phyloP scores from a whole-genome alignment of 2,329 filamentous ascomycete genomes.

The Microdochium trichocladiopsis region DNA sequence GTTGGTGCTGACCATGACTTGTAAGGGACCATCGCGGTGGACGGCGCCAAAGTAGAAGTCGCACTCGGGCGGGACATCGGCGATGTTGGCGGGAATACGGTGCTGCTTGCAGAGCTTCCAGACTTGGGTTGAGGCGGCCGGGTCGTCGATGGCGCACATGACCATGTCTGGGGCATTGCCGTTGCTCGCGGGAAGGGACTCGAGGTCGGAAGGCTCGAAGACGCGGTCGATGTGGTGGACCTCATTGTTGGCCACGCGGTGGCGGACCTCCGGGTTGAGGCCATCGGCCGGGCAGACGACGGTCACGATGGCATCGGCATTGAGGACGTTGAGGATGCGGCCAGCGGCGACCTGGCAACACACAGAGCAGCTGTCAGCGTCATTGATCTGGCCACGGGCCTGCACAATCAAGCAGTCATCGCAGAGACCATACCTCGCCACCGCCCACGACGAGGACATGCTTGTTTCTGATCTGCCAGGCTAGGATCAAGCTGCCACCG shows the following conservation, averaged over 20 bases:
- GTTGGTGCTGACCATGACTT: conserved; percentile 99
- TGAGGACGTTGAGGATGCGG: conserved; percentile 87
- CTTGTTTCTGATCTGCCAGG: conserved; percentile 91
- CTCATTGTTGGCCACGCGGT: conserved; percentile 68
- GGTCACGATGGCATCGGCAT: conserved; percentile 86
- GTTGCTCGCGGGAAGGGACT: conserved; percentile 37
- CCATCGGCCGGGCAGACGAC: conserved; percentile 75
- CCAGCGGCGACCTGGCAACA: conserved; percentile 77
- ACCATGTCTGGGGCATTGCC: conserved; percentile 62
- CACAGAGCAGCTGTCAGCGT: conserved; percentile 7
- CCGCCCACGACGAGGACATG: conserved; percentile 88
- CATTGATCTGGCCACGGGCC: conserved; percentile 1
- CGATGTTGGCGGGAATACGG: conserved; percentile 86
- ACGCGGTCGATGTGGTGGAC: conserved; percentile 75
- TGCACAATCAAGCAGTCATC: background rate
- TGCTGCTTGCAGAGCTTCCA: conserved; percentile 89
- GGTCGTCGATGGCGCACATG: conserved; percentile 87
- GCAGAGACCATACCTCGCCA: conserved; percentile 64
- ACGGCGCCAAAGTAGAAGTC: conserved; percentile 98
- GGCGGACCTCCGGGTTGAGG: conserved; percentile 81
- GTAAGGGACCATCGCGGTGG: conserved; percentile 87
- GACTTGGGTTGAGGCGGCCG: conserved; percentile 79
- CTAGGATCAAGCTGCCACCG: conserved; percentile 86
- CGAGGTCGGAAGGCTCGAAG: conserved; percentile 82
- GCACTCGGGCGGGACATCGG: conserved; percentile 92